Conservation (phyloP, 108 stramenopile genomes). For the Pseudonitzschia pungens region DNA sequence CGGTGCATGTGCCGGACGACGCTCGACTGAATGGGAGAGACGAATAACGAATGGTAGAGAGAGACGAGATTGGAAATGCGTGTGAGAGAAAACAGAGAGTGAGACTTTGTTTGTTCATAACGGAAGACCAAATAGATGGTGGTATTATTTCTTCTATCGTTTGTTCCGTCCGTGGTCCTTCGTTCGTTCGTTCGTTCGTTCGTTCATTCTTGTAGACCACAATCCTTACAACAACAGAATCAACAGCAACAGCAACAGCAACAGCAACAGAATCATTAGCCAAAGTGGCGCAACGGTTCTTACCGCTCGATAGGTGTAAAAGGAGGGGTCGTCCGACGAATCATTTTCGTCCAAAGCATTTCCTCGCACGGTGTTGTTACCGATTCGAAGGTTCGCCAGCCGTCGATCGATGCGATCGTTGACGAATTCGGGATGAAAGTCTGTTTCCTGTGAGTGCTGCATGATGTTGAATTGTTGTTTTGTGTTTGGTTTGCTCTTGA, state of each 20-base stretch:
- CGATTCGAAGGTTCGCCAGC: background rate
- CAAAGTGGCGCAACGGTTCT: background rate
- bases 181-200: too few relatives aligned
- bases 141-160: too few relatives aligned
- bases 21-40: background rate
- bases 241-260: too few relatives aligned
- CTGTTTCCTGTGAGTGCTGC: background rate
- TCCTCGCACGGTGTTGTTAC: background rate
- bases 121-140: too few relatives aligned
- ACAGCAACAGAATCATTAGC: too few relatives aligned
- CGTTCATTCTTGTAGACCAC: too few relatives aligned
- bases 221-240: too few relatives aligned
- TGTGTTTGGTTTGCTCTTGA: too few relatives aligned
- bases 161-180: too few relatives aligned
- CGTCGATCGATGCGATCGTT: background rate
- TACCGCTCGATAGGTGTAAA: conserved; percentile 1
- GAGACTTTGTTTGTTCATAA: too few relatives aligned
- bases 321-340: background rate
- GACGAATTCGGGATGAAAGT: background rate
- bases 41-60: background rate
- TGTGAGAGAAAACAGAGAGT: too few relatives aligned
- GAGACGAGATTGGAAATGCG: background rate
- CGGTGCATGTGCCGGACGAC: background rate
- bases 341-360: background rate
- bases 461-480: background rate